Evolutionary conservation across 1,284 basidiomycete genomes (phyloP), one percentile per base, ranked within the genome.

Genomic region (Austropuccinia psidii): DNA sequence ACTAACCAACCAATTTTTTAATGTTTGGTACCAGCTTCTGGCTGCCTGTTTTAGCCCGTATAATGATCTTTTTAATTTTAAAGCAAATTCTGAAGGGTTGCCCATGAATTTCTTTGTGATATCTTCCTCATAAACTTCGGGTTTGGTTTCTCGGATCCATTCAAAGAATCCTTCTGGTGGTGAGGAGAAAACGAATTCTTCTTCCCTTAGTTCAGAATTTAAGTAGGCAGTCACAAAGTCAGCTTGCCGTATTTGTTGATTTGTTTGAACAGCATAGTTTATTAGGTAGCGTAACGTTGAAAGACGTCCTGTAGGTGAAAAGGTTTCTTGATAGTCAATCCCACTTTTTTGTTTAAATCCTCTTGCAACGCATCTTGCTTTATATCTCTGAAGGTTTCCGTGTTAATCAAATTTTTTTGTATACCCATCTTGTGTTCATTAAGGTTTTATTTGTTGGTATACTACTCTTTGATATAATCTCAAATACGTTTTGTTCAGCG

Each of bases 61-160:
- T 80, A 8, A 77, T 77, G 1, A 47, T 37, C 45, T 58, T 15
- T 60, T 54, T 1, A 70, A 45, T 60, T 60, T 70, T 4, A 70
- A 13, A 33, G 52, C 62, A 65, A 65, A 65, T 37, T 31, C 31
- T 4, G n/a, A n/a, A 21, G 62, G 62, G n/a, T 65, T 35, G n/a
- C 52, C 52, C 11, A 65, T 65, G 21, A 65, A 27, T 1, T 4
- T 17, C 45, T 47, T 4, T n/a, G 62, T 9, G 49, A 49, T 21
- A 19, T 65, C 62, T 6, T 4, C 52, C 4, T 27, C 39, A 17
- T 65, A 65, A 5, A 27, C 11, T 65, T 65, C 62, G 33, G 49
- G 62, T 21, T 65, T 65, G 21, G 62, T 65, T 65, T 65, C 62
- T 21, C 27, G 49, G 21, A 70, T 15, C 67, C 54, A 70, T 17